Evolutionary conservation across 441 rosid genomes (phyloP), one percentile per base, ranked within the genome.

Genomic region (Adansonia rubrostipa): DNA sequence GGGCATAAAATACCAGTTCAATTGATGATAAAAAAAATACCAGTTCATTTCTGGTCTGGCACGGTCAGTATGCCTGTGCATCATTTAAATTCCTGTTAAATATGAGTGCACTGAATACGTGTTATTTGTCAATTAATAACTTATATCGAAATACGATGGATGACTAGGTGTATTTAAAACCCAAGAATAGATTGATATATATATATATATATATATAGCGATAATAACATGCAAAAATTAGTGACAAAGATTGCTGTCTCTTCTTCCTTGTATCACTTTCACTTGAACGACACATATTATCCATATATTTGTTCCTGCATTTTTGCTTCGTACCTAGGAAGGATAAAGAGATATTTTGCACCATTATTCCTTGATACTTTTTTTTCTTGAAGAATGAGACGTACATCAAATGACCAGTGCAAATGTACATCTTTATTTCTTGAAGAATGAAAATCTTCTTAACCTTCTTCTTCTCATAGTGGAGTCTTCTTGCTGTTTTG

Each of bases 401-500:
- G 9, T 51, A 28, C 10, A 28, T 24, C 28, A 15, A 53, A 71
- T 71, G 61, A 33, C 24, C 22, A 8, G 13, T 70, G 7, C 4
- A 14, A 17, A 36, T 17, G 3, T 62, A 11, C 66, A 9, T 62
- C 1, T 28, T 24, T 24, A 13, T 28, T 62, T 62, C 17, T 11
- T 71, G 61, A 71, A 70, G 9, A 50, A 14, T 48, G 44, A 69
- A 48, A 48, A 70, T 28, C 58, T 2, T 28, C 58, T 5, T 48
- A 15, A 9, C 45, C 19, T 13, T 42, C 58, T 13, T 42, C 58
- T 64, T 60, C 76, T 47, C 28, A 48, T 73, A 15, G 53, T 48
- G 22, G 22, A 13, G 11, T 44, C 33, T 71, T 22, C 24, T 68
- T 47, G 65, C 45, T 40, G 19, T 77, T 64, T 58, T 82, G 82